Conservation (phyloP, 2,329 filamentous ascomycete genomes). For the Diplodia sapinea region DNA sequence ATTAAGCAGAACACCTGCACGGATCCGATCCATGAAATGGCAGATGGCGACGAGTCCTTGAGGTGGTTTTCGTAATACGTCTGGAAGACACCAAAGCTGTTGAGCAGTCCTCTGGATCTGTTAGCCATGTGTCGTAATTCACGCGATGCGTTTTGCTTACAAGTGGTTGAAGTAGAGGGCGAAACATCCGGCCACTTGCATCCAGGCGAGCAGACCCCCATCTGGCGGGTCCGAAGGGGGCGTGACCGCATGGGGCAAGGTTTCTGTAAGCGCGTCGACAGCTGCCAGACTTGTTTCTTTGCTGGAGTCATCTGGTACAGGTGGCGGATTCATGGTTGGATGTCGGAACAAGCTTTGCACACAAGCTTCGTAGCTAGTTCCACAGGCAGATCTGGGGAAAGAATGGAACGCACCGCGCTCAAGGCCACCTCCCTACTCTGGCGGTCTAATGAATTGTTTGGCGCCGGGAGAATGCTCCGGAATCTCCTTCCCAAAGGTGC, state of each 20-base stretch:
- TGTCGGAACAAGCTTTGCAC: neutral
- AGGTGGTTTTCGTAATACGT: slow-evolving; percentile 55
- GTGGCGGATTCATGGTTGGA: neutral
- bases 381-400: neutral
- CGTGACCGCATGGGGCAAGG: neutral
- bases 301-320: neutral
- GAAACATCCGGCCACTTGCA: slow-evolving; percentile 3
- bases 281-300: neutral
- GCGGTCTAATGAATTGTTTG: neutral
- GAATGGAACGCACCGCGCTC: neutral
- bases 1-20: slow-evolving; percentile 57
- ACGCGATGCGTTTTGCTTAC: neutral
- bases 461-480: neutral
- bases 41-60: slow-evolving; percentile 46
- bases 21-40: slow-evolving; percentile 57
- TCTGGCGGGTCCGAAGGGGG: neutral
- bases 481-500: neutral
- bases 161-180: slow-evolving; percentile 3
- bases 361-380: neutral
- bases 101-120: slow-evolving; percentile 45
- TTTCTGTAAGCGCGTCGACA: neutral
- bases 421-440: too few relatives aligned
- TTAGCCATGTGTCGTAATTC: neutral
- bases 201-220: neutral
- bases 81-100: slow-evolving; percentile 57